phyloP scores from a whole-genome alignment of 2,329 filamentous ascomycete genomes.

The Ophiostoma pallidulum region DNA sequence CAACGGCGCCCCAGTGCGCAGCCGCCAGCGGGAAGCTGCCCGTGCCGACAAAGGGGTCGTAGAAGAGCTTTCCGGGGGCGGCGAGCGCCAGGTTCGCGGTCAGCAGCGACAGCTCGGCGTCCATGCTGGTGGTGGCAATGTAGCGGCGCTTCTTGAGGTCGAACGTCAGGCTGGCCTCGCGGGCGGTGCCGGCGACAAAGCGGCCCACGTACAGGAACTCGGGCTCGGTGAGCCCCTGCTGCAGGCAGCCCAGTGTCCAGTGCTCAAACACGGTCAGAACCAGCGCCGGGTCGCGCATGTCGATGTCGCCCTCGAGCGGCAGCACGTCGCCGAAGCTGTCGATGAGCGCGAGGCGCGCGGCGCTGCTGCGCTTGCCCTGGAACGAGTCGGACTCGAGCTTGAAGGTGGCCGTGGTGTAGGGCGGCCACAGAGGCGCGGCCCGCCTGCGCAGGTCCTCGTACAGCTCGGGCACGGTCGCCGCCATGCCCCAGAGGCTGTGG shows the following conservation, averaged over 20 bases:
- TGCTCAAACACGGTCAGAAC: conserved; percentile 78
- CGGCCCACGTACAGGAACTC: conserved; percentile 62
- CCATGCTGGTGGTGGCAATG: conserved; percentile 96
- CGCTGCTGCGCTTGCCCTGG: conserved; percentile 57
- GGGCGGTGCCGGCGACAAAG: conserved; percentile 54
- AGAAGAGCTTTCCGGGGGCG: conserved; percentile 74
- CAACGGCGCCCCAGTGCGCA: conserved; percentile 77
- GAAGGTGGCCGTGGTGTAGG: conserved; percentile 60
- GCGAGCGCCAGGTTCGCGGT: conserved; percentile 87
- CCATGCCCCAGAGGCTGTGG: conserved; percentile 81
- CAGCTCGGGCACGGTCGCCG: conserved; percentile 55
- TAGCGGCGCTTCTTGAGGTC: conserved; percentile 90
- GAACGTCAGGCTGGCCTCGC: conserved; percentile 61
- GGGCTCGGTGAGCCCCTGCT: conserved; percentile 42
- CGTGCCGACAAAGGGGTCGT: conserved; percentile 92
- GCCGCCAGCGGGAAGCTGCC: conserved; percentile 87
- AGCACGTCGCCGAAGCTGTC: conserved; percentile 67
- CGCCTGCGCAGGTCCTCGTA: conserved; percentile 53
- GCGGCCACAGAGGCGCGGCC: conserved; percentile 55
- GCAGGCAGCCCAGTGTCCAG: conserved; percentile 51
- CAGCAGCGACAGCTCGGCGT: conserved; percentile 81
- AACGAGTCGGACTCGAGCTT: conserved; percentile 80
- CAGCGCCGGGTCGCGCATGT: conserved; percentile 62
- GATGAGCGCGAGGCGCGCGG: conserved; percentile 64
- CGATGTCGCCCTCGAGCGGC: conserved; percentile 66